Percentiles rank a stretch among this genome's conserved stretches.
Conservation (phyloP, 2,329 filamentous ascomycete genomes). For the Falciphora oryzae region DNA sequence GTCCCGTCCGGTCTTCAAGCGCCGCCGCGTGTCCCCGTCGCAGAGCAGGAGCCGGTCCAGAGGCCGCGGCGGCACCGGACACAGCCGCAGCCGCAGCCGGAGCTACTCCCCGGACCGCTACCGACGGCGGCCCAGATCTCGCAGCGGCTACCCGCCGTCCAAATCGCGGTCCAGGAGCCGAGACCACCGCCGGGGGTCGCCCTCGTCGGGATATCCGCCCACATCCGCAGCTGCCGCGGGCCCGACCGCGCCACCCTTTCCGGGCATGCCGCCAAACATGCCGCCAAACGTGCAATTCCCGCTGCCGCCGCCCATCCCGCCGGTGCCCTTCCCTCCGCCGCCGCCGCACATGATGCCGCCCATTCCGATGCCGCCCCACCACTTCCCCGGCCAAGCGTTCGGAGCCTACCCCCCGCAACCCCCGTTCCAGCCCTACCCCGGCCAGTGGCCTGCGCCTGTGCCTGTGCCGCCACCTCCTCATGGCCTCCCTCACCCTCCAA, state of each 20-base stretch:
- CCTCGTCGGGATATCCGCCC: conserved; percentile 17
- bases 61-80: conserved; percentile 15
- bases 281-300: conserved; percentile 16
- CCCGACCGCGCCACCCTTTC: background rate
- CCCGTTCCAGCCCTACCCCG: conserved; percentile 32
- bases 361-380: conserved; percentile 1
- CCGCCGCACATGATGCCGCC: conserved; percentile 6
- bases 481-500: background rate
- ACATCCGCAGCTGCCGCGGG: conserved; percentile 11
- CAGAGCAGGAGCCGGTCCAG: conserved; percentile 14
- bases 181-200: conserved; percentile 19
- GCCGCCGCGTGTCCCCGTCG: conserved; percentile 27
- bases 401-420: conserved; percentile 27
- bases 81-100: conserved; percentile 14
- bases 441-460: conserved; percentile 33
- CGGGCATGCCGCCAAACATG: conserved; percentile 2
- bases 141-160: conserved; percentile 17
- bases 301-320: conserved; percentile 12
- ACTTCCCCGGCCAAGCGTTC: conserved; percentile 15
- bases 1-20: conserved; percentile 33
- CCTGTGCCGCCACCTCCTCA: conserved; percentile 24
- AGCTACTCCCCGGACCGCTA: conserved; percentile 20
- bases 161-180: conserved; percentile 18
- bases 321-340: conserved; percentile 6
- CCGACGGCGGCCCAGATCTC: conserved; percentile 15